phyloP scores from a whole-genome alignment of 2,329 filamentous ascomycete genomes.

The Diaporthe eres region DNA sequence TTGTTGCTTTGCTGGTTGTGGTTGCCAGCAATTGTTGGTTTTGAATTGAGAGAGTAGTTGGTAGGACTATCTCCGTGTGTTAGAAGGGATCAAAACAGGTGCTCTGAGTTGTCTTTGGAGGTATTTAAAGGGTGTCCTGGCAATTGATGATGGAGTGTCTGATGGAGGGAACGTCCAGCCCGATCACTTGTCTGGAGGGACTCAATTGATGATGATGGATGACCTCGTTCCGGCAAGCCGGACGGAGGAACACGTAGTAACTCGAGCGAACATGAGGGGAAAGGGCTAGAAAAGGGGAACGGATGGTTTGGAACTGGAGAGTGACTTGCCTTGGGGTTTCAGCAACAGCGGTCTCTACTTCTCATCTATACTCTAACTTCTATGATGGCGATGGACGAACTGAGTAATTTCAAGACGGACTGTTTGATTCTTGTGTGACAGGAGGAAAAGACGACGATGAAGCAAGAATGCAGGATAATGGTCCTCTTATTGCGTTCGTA shows the following conservation, averaged over 20 bases:
- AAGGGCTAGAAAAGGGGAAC: neutral
- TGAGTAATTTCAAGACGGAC: neutral
- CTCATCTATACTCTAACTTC: conserved; percentile 15
- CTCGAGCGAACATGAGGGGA: conserved; percentile 13
- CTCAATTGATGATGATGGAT: neutral
- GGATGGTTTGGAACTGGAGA: neutral
- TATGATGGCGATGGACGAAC: neutral
- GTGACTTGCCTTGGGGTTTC: conserved; percentile 12
- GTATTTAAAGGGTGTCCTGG: neutral
- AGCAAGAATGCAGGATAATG: neutral
- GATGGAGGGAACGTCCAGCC: too few relatives aligned
- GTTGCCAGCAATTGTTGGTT: neutral
- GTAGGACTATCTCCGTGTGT: neutral
- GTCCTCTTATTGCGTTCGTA: conserved; percentile 26
- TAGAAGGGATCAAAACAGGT: neutral
- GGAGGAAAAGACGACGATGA: neutral
- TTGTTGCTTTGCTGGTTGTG: conserved; percentile 8
- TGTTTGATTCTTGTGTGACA: conserved; percentile 5
- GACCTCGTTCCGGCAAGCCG: neutral
- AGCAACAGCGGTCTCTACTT: neutral
- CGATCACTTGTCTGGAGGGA: neutral
- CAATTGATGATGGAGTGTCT: neutral
- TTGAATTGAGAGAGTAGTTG: neutral
- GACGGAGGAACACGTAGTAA: neutral
- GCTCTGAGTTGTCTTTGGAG: neutral